These are phyloP conservation scores for Xylaria sp. DNA, from an alignment of 2,329 filamentous ascomycete genomes.

Conservation along the genomic window DNA sequence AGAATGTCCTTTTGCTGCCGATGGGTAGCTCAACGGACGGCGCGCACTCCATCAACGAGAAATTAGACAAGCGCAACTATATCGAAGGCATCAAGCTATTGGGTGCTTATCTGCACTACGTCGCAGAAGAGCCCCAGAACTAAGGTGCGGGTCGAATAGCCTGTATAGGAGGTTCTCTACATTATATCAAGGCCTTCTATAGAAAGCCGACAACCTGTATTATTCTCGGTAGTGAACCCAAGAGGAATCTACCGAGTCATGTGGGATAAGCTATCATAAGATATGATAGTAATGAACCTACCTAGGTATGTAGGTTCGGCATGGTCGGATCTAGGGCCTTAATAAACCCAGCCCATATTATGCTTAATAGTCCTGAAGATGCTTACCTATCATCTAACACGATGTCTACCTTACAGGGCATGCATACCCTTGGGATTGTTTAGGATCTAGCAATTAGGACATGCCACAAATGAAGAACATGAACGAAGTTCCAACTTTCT, in stretches of 20 bases:
- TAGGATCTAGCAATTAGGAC: neutral
- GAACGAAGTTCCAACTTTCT: neutral
- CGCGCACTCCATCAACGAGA: slow-evolving; percentile 98
- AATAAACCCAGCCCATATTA: slow-evolving; percentile 1
- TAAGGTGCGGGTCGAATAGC: slow-evolving; percentile 24
- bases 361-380: neutral
- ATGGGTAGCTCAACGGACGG: slow-evolving; percentile 98
- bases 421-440: neutral
- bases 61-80: slow-evolving; percentile 96
- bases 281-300: neutral
- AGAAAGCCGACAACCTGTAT: neutral
- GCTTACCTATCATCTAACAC: neutral
- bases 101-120: slow-evolving; percentile 94
- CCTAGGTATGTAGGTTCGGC: neutral
- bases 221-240: neutral
- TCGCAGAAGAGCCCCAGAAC: slow-evolving; percentile 79
- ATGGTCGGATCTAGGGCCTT: neutral
- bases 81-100: slow-evolving; percentile 97
- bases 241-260: neutral
- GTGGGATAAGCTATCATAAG: neutral
- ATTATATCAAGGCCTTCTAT: neutral
- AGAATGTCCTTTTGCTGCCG: slow-evolving; percentile 94
- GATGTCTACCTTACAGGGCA: neutral
- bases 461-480: neutral
- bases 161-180: neutral